Evolutionary conservation across 768 basidiomycete genomes (phyloP).

Genomic region (Hebeloma cylindrosporum): DNA sequence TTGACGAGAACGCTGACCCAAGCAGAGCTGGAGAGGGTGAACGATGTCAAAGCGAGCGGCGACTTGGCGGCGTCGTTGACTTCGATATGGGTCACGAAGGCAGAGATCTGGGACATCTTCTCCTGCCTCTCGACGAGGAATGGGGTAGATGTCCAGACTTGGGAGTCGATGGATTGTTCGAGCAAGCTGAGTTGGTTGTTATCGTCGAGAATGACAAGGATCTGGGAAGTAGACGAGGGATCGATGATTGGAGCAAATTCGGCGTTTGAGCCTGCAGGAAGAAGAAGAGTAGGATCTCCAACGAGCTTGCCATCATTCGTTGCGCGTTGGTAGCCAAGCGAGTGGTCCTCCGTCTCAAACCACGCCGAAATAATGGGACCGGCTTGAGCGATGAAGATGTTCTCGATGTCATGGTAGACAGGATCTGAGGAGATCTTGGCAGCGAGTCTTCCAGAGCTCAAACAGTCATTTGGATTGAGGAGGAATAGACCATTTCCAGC

Average conservation of each 20-base stretch:
- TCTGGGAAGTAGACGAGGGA: neutral
- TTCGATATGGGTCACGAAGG: conserved; percentile 2
- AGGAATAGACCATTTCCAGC: neutral
- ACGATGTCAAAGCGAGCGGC: neutral
- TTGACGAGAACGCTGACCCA: conserved; percentile 1
- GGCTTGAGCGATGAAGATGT: neutral
- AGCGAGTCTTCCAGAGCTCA: neutral
- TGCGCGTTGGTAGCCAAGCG: conserved; percentile 1
- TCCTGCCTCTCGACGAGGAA: neutral
- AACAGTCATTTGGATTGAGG: neutral
- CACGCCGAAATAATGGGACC: neutral
- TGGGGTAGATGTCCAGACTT: neutral
- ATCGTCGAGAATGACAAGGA: neutral
- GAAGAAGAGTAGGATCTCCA: neutral
- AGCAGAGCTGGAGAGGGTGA: neutral
- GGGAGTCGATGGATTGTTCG: neutral
- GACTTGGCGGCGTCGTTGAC: neutral
- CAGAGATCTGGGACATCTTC: neutral
- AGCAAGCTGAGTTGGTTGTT: neutral
- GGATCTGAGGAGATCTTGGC: neutral
- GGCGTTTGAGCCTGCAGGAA: neutral
- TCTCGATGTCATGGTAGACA: neutral
- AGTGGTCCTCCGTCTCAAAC: conserved; percentile 2
- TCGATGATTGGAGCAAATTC: conserved; percentile 1
- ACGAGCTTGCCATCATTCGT: neutral